Evolutionary conservation across 495 filamentous ascomycete species (phyloP).

Genomic region (Xylaria castorea): DNA sequence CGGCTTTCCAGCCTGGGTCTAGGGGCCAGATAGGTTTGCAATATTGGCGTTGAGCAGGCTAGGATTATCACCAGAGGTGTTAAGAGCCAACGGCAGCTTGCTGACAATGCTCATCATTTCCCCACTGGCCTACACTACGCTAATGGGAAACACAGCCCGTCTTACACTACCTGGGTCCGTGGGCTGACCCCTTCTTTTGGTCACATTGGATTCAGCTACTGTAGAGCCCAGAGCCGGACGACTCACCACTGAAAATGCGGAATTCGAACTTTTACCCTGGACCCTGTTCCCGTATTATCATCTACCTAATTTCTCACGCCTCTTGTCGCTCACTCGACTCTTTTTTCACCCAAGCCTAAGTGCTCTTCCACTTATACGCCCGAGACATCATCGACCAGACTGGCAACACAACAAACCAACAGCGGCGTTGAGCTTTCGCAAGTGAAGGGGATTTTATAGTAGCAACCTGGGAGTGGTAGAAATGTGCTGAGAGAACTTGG

Average conservation of each 20-base stretch:
- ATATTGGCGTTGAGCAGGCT: constrained; percentile 9
- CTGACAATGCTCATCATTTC: constrained; percentile 14
- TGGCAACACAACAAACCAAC: background rate
- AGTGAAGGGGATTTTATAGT: background rate
- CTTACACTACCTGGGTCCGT: constrained; percentile 22
- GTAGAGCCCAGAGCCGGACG: background rate
- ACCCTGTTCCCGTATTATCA: constrained; percentile 5
- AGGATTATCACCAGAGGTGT: background rate
- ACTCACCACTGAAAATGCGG: background rate
- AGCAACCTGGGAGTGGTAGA: background rate
- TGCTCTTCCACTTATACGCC: constrained; percentile 1
- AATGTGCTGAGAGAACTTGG: constrained; percentile 21
- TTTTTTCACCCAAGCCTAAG: constrained; percentile 3
- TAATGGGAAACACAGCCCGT: constrained; percentile 22
- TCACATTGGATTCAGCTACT: constrained; percentile 28
- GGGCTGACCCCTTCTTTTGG: constrained; percentile 36
- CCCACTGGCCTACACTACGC: constrained; percentile 15
- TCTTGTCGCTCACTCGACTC: constrained; percentile 12
- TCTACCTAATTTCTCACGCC: constrained; percentile 3
- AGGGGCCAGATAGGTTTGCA: background rate
- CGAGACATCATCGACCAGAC: background rate
- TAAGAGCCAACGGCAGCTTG: background rate
- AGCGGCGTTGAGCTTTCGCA: background rate
- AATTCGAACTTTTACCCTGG: constrained; percentile 7
- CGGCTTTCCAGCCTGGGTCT: background rate